Evolutionary conservation across 164 flowering plant species (phyloP).

Genomic region (Vitis rotundifolia): DNA sequence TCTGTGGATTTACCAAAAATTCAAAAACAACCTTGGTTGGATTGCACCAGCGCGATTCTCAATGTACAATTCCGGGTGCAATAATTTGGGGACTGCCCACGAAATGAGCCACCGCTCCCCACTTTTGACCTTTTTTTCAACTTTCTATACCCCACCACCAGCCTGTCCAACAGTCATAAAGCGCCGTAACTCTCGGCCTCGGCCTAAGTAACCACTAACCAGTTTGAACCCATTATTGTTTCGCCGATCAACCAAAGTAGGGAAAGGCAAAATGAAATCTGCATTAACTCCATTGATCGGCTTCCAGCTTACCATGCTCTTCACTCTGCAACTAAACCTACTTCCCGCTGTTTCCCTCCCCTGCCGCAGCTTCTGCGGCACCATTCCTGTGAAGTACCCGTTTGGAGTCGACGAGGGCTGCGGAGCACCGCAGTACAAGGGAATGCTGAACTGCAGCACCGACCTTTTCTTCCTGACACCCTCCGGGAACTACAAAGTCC

Average conservation of each 20-base stretch:
- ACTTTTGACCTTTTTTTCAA: no score
- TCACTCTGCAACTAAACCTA: background rate
- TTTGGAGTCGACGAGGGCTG: slow-evolving; percentile 85
- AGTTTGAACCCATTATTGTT: background rate
- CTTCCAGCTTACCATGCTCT: background rate
- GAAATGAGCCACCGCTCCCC: no score
- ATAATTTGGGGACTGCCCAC: no score
- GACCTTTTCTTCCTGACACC: slow-evolving; percentile 49
- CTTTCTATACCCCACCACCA: slow-evolving; percentile 25
- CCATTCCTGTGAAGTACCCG: slow-evolving; percentile 66
- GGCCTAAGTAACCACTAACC: background rate
- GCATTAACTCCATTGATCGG: background rate
- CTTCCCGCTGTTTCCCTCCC: slow-evolving; percentile 11
- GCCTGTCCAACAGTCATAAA: slow-evolving; percentile 17
- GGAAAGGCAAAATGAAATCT: background rate
- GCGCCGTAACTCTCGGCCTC: background rate
- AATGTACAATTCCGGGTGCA: no score
- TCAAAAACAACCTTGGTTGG: no score
- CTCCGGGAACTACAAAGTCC: slow-evolving; percentile 73
- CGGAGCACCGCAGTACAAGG: slow-evolving; percentile 72
- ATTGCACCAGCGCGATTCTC: no score
- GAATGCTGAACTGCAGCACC: slow-evolving; percentile 65
- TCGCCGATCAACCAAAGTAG: background rate
- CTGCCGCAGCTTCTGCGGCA: slow-evolving; percentile 60
- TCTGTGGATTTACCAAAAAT: no score